Evolutionary conservation across 139 green algal genomes (phyloP).

Genomic region (Auxenochlorella protothecoides): DNA sequence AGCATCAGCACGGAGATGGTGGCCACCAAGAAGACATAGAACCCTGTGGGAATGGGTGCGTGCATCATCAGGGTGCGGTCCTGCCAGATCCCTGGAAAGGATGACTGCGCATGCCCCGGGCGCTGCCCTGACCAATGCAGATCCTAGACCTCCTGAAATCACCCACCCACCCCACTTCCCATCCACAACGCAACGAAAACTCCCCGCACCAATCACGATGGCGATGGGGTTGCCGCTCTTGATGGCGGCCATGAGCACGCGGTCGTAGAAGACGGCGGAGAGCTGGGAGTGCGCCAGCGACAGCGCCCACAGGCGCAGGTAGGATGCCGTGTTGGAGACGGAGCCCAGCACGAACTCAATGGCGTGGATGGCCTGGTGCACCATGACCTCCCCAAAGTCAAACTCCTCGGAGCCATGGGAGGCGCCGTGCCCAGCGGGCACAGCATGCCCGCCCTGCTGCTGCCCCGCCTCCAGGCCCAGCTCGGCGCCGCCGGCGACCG

Average conservation of each 20-base stretch:
- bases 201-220: constrained; percentile 52
- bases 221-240: constrained; percentile 26
- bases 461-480: not conserved
- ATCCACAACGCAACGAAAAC: no score
- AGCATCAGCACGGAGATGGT: constrained; percentile 96
- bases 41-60: constrained; percentile 36
- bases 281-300: constrained; percentile 93
- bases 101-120: no score
- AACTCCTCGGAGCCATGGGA: constrained; percentile 71
- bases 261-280: constrained; percentile 88
- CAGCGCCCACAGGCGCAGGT: constrained; percentile 96
- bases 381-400: constrained; percentile 76
- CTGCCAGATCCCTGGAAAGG: no score
- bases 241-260: constrained; percentile 76
- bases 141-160: no score
- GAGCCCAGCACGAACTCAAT: constrained; percentile 99
- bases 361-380: constrained; percentile 96
- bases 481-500: not conserved
- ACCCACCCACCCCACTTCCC: no score
- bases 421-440: constrained; percentile 6
- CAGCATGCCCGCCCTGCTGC: not conserved
- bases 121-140: no score
- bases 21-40: constrained; percentile 80
- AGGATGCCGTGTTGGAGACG: constrained; percentile 98
- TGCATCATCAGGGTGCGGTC: no score